Evolutionary conservation across 352 stramenopile genomes (phyloP).

Genomic region (Phytophthora nicotianae): DNA sequence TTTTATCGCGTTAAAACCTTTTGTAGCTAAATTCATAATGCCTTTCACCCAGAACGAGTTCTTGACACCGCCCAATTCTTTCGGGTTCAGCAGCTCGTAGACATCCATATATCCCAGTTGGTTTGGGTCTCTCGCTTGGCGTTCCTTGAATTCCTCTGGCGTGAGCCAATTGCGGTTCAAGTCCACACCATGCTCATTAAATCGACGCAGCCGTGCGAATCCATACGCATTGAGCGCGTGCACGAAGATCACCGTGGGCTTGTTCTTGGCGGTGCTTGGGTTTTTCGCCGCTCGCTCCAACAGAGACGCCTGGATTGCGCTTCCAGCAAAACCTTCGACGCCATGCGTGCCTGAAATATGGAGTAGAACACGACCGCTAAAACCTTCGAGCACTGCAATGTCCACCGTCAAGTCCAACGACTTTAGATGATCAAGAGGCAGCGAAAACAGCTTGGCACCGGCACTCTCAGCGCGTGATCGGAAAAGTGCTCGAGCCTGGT

Average conservation of each 20-base stretch:
- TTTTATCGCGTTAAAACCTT: constrained; percentile 74
- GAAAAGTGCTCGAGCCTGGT: constrained; percentile 68
- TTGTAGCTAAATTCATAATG: constrained; percentile 35
- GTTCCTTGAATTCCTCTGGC: constrained; percentile 49
- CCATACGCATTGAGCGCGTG: constrained; percentile 94
- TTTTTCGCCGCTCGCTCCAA: constrained; percentile 34
- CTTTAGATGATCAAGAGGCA: constrained; percentile 47
- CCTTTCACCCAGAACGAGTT: constrained; percentile 64
- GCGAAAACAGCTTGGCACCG: constrained; percentile 45
- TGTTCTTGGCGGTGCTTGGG: constrained; percentile 7
- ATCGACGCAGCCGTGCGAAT: constrained; percentile 86
- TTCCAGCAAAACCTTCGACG: constrained; percentile 86
- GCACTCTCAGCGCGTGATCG: constrained; percentile 42
- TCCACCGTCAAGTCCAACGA: constrained; percentile 71
- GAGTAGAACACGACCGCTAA: constrained; percentile 57
- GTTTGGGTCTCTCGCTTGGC: constrained; percentile 72
- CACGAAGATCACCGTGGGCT: constrained; percentile 89
- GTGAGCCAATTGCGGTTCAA: constrained; percentile 93
- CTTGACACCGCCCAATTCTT: constrained; percentile 21
- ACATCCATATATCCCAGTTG: constrained; percentile 79
- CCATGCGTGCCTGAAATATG: constrained; percentile 86
- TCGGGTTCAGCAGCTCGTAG: constrained; percentile 72
- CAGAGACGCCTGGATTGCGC: constrained; percentile 72
- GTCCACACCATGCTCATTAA: constrained; percentile 95
- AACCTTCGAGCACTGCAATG: constrained; percentile 59